A percentile compares a stretch with the other conserved stretches of the same genome.
These are phyloP conservation scores for Triadica sebifera DNA, from an alignment of 345 rosid species.

Conservation along the genomic window DNA sequence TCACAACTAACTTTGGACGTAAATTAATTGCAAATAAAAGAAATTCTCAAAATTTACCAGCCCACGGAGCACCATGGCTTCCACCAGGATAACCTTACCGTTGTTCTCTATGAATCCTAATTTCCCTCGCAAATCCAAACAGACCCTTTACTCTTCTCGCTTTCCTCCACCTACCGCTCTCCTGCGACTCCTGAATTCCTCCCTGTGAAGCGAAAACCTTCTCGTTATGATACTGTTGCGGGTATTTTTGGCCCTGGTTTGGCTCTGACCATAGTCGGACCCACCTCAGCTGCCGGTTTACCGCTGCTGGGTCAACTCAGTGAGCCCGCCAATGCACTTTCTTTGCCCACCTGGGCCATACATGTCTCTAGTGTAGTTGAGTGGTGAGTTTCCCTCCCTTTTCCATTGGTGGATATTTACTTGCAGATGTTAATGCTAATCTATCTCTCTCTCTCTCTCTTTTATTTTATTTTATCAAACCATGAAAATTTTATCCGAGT, in stretches of 20 bases:
- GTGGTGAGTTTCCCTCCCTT: conserved; percentile 42
- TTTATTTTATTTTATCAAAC: too few species aligned
- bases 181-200: neutral
- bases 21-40: neutral
- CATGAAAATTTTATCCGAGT: neutral
- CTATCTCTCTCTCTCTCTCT: too few species aligned
- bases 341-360: conserved; percentile 92
- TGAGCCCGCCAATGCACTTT: conserved; percentile 85
- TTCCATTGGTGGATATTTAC: too few species aligned
- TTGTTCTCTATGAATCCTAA: conserved; percentile 25
- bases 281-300: conserved; percentile 51
- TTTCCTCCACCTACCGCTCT: conserved; percentile 12
- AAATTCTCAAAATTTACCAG: neutral
- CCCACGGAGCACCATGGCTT: conserved; percentile 35
- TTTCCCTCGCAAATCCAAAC: conserved; percentile 20
- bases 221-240: conserved; percentile 10
- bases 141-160: conserved; percentile 10
- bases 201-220: conserved; percentile 5
- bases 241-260: conserved; percentile 60
- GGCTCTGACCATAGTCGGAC: conserved; percentile 42
- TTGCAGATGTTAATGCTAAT: too few species aligned
- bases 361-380: conserved; percentile 91
- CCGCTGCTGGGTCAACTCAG: conserved; percentile 48
- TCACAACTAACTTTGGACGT: neutral
- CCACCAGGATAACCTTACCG: conserved; percentile 28